A percentile compares a stretch with the other conserved stretches of the same genome.
Evolutionary conservation across 805 yeast genomes (phyloP).

Genomic region (Myxozyma monticola): DNA sequence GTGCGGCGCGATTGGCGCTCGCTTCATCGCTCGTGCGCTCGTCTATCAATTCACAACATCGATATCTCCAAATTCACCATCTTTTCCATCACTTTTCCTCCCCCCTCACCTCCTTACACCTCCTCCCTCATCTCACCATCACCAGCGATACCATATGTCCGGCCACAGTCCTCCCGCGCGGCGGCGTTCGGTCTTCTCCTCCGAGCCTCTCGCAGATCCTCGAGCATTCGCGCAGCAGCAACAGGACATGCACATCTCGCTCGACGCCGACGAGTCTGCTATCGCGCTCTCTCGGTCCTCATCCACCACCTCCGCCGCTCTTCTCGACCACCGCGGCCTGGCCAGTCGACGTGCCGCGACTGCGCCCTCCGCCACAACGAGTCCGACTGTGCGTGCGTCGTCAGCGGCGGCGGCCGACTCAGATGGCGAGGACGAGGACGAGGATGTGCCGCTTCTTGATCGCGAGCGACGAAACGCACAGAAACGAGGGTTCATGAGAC

Average conservation of each 20-base stretch:
- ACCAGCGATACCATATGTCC: too few relatives aligned
- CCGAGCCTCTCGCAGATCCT: constrained; percentile 17
- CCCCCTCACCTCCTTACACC: too few relatives aligned
- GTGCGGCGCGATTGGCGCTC: too few relatives aligned
- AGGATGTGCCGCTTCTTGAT: constrained; percentile 4
- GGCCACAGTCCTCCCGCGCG: constrained; percentile 13
- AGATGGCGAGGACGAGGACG: constrained; percentile 11
- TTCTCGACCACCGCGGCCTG: constrained; percentile 13
- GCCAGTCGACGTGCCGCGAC: background rate
- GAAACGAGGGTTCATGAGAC: too few relatives aligned
- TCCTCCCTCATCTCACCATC: too few relatives aligned
- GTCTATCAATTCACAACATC: too few relatives aligned
- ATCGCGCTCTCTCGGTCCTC: constrained; percentile 10
- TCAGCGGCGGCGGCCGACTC: constrained; percentile 2
- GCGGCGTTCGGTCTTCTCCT: constrained; percentile 12
- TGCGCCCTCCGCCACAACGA: background rate
- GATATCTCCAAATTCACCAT: too few relatives aligned
- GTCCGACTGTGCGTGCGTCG: background rate
- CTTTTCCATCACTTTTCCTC: too few relatives aligned
- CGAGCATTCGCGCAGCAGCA: constrained; percentile 14
- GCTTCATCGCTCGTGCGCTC: too few relatives aligned
- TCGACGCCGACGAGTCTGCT: background rate
- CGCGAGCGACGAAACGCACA: too few relatives aligned
- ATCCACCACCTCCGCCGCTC: constrained; percentile 19
- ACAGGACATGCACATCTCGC: constrained; percentile 3